phyloP scores from a whole-genome alignment of 2,329 filamentous ascomycete species.

The Ophiostoma perfectum region DNA sequence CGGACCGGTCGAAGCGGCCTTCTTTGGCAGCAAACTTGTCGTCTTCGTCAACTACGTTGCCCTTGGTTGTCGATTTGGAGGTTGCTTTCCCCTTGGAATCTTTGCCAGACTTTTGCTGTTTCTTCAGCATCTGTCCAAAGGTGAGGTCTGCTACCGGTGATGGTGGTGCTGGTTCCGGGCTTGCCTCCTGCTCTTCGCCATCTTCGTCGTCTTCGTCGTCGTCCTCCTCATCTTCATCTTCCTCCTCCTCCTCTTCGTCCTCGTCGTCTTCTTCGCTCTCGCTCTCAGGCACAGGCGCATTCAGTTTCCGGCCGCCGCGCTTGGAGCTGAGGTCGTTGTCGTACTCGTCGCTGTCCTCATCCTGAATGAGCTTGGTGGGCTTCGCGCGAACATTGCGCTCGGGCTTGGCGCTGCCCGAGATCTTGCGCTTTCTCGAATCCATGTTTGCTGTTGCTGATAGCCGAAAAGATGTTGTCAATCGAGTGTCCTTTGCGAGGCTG shows the following conservation, averaged over 20 bases:
- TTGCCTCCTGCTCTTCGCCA: conserved; percentile 10
- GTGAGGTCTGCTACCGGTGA: conserved; percentile 20
- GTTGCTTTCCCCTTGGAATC: conserved; percentile 11
- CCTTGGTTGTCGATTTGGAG: background rate
- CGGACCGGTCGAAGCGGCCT: background rate
- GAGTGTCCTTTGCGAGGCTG: background rate
- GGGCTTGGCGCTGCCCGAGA: conserved; percentile 33
- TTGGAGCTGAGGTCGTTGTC: conserved; percentile 14
- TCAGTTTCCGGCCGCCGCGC: background rate
- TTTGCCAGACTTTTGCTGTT: conserved; percentile 17
- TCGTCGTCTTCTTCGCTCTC: conserved; percentile 29
- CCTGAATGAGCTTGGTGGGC: conserved; percentile 13
- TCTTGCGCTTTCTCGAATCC: conserved; percentile 40
- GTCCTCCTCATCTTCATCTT: conserved; percentile 37
- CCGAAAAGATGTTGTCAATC: background rate
- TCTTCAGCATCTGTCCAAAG: conserved; percentile 24
- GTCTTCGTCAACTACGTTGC: background rate
- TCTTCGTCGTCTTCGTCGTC: conserved; percentile 14
- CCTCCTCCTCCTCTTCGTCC: conserved; percentile 31
- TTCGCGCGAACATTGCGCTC: conserved; percentile 41
- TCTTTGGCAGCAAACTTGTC: background rate
- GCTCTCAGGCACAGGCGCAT: conserved; percentile 17
- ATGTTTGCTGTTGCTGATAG: conserved; percentile 28
- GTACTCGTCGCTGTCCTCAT: conserved; percentile 15
- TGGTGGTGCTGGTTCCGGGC: conserved; percentile 24